Percentiles rank a stretch among this genome's conserved stretches.
These are phyloP conservation scores for Dictyophora rubrovolvata DNA, from an alignment of 768 basidiomycete species.

Conservation along the genomic window DNA sequence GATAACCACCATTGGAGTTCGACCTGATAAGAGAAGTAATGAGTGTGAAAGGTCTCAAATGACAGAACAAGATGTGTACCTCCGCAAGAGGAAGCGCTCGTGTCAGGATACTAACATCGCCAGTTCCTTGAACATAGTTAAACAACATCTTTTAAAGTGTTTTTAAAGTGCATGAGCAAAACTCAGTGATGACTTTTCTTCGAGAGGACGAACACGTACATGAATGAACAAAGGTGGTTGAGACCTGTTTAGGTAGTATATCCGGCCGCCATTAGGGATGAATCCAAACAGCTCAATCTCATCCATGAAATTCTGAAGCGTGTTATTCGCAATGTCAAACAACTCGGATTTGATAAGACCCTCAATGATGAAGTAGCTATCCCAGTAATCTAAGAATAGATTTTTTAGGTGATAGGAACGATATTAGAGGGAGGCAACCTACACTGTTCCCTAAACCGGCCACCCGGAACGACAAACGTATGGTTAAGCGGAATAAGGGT, in stretches of 20 bases:
- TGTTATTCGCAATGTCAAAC: slow-evolving; percentile 58
- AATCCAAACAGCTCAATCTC: slow-evolving; percentile 77
- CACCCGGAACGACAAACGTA: slow-evolving; percentile 84
- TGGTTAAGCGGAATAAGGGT: slow-evolving; percentile 84
- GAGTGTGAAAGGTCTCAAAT: background rate
- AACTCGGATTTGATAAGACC: slow-evolving; percentile 79
- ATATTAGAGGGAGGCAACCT: slow-evolving; percentile 22
- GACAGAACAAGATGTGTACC: slow-evolving; percentile 26
- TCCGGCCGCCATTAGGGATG: slow-evolving; percentile 89
- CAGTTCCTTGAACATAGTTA: slow-evolving; percentile 65
- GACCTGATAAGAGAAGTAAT: slow-evolving; percentile 29
- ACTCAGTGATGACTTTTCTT: background rate
- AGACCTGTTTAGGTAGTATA: slow-evolving; percentile 88
- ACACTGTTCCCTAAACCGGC: slow-evolving; percentile 79
- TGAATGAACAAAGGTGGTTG: slow-evolving; percentile 86
- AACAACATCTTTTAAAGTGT: slow-evolving; percentile 69
- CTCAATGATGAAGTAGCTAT: slow-evolving; percentile 80
- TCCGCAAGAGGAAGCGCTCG: slow-evolving; percentile 83
- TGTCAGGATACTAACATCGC: slow-evolving; percentile 63
- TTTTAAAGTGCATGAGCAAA: background rate
- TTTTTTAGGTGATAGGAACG: background rate
- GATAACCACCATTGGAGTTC: slow-evolving; percentile 78
- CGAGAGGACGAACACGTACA: slow-evolving; percentile 26
- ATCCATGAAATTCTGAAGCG: slow-evolving; percentile 93
- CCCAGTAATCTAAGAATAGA: slow-evolving; percentile 38